Evolutionary conservation across 208 protist genomes (phyloP), one percentile per base, ranked within the genome.

Genomic region (Trypanosoma congolense): DNA sequence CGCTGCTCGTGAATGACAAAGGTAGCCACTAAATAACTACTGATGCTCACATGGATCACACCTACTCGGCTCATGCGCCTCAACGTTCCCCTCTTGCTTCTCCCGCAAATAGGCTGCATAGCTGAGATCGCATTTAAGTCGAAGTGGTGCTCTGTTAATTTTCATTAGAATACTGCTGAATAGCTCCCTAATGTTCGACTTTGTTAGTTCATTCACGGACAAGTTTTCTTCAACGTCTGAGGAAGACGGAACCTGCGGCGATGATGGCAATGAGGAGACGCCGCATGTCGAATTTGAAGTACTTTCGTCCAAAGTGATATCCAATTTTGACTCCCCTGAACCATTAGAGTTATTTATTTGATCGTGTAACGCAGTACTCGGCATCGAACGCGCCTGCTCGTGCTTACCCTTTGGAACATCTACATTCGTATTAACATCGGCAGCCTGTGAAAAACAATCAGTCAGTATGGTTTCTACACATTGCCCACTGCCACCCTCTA

Each of bases 111-210:
- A 92, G 3, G 70, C 43, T 18, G 74, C 80, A 56, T 80, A 88
- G 26, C 70, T 78, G 43, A 92, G 74, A 55, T 92, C 80, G 21
- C 70, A 73, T 14, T 61, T 76, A 45, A 92, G 56, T 9, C 68
- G 61, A 26, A 92, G 62, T 24, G 52, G 31, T 2, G 62, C 73
- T 26, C 60, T 67, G 25, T 73, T 73, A 12, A 31, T 22, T 45
- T 70, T 72, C 58, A 86, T 76, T 45, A 63, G 67, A 57, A 69
- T 33, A 35, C 47, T 41, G 9, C 30, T n/a, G 36, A 69, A 60
- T 36, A 69, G 30, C 4, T 61, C 54, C 3, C 14, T 49, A 14
- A 61, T 61, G 51, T 55, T 42, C 18, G 18, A 26, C 40, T 55
- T 69, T 22, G 48, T 41, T 21, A 44, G 31, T 26, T 69, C 54